Conservation (phyloP, 495 filamentous ascomycete species). For the Hypoxylon rickii region DNA sequence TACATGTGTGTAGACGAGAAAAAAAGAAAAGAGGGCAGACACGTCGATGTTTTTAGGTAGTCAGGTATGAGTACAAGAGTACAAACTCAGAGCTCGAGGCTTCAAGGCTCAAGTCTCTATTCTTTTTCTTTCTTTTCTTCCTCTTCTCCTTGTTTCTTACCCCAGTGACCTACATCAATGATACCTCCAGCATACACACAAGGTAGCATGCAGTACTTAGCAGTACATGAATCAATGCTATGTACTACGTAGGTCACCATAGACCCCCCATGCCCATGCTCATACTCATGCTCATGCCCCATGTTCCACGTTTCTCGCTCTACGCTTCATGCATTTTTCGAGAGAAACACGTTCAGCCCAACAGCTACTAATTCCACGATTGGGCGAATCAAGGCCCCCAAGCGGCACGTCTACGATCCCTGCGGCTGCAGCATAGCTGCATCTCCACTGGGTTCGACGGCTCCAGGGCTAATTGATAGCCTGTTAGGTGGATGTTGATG, state of each 20-base stretch:
- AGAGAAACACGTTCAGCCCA: slow-evolving; percentile 34
- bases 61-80: slow-evolving; percentile 7
- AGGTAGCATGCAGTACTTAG: no score
- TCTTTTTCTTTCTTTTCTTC: slow-evolving; percentile 4
- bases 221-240: no score
- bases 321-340: no score
- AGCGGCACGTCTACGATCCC: slow-evolving; percentile 24
- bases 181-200: no score
- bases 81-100: neutral
- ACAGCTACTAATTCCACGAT: slow-evolving; percentile 31
- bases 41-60: no score
- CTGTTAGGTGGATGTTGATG: slow-evolving; percentile 12
- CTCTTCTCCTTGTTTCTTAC: slow-evolving; percentile 1
- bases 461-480: slow-evolving; percentile 16
- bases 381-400: slow-evolving; percentile 34
- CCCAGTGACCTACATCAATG: neutral
- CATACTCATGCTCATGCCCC: no score
- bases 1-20: no score
- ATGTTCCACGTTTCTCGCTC: no score
- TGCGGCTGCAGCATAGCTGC: slow-evolving; percentile 22
- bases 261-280: no score
- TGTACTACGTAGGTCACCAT: no score
- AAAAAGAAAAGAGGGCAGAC: no score
- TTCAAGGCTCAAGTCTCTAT: neutral
- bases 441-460: slow-evolving; percentile 23